These are phyloP conservation scores for Chrysoporthe cubensis DNA, from an alignment of 2,329 filamentous ascomycete species.

Conservation along the genomic window DNA sequence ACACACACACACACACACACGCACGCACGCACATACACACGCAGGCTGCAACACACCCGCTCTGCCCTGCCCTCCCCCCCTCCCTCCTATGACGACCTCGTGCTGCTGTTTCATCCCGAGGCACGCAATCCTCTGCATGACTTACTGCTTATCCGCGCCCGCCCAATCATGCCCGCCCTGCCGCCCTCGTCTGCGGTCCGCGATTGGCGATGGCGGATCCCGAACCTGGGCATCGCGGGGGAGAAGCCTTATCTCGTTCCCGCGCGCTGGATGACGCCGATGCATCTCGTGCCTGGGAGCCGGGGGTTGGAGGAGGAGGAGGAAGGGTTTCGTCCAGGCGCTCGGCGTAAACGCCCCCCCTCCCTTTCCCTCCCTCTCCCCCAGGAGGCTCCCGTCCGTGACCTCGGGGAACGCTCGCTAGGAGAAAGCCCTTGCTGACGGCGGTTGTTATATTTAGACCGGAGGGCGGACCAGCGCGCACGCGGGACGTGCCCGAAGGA, in stretches of 20 bases:
- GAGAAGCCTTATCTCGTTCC: not conserved
- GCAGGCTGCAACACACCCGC: no score
- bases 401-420: no score
- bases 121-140: slow-evolving; percentile 8
- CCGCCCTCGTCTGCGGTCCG: no score
- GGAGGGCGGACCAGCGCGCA: not conserved
- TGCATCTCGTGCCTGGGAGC: no score
- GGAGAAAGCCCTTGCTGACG: not conserved
- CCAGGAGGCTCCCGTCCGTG: no score
- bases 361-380: no score
- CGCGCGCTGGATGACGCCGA: not conserved
- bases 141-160: not conserved
- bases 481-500: no score
- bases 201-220: slow-evolving; percentile 1
- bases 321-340: no score
- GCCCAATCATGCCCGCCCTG: not conserved
- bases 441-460: not conserved
- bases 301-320: no score
- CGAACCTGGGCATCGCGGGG: not conserved
- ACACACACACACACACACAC: not conserved
- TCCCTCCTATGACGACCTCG: no score
- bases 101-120: not conserved
- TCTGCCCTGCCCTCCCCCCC: no score
- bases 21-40: not conserved
- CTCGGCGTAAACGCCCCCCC: no score